Evolutionary conservation across 768 basidiomycete species (phyloP), one percentile per base, ranked within the genome.

Genomic region (Mrakia blollopis): DNA sequence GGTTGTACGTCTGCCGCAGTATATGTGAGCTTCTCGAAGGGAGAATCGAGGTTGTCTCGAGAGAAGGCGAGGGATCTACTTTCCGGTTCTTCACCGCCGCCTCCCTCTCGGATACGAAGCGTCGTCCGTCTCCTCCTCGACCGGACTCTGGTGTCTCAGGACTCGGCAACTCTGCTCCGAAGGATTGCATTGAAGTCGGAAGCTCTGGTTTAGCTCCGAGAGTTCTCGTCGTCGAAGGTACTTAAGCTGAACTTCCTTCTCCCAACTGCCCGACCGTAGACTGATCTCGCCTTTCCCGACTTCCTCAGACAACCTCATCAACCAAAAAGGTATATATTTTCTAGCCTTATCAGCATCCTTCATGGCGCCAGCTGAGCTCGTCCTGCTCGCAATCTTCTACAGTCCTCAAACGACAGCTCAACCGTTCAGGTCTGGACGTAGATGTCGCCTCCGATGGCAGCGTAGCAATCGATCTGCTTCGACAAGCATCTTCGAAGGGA

Each of bases 11-110:
- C 65, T 77, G 76, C 72, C 61, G 76, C 1, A 37, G 54, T 1
- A 81, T 84, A 47, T 82, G 81, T 30, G 82, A 84, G 63, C 72
- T 83, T 8, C 79, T 83, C 50, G 80, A 80, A 25, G 83, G 83
- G 13, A 74, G 81, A 6, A 83, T 84, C 73, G 83, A 83, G 61
- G 83, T 84, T 37, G 44, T 78, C 25, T 81, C 80, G 41, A 73
- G n/a, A 18, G 41, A 21, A 47, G 69, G 37, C 28, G 47, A 77
- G 37, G 76, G 54, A 52, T 39, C 41, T 25, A 73, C 72, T 1
- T 73, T 77, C 63, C 62, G 63, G 41, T 77, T 77, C 71, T 77
- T 50, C 67, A 50, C 68, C 63, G 23, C 28, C 16, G 76, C 75
- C 1, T 37, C 52, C 4, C 57, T 76, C 23, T 44, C 65, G 32